Conservation (phyloP, 352 stramenopile genomes). For the Globisporangium splendens region DNA sequence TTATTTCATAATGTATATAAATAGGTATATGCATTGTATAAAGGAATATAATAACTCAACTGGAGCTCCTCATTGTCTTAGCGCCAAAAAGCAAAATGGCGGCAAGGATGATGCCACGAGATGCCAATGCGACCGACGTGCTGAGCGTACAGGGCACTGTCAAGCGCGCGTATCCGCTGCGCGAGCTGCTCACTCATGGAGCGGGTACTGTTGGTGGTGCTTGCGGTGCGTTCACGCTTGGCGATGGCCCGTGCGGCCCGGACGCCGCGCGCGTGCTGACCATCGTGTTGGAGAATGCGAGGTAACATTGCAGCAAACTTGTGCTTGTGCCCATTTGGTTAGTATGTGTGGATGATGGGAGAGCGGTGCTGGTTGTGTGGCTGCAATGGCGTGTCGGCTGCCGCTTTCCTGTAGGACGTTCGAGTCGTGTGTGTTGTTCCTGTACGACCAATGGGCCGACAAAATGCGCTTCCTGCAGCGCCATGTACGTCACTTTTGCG, state of each 20-base stretch:
- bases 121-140: conserved; percentile 7
- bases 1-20: no score
- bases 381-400: neutral
- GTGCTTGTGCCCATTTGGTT: neutral
- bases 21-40: no score
- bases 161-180: conserved; percentile 61
- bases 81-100: conserved; percentile 4
- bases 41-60: no score
- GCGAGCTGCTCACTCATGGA: conserved; percentile 16
- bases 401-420: conserved; percentile 31
- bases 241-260: conserved; percentile 50
- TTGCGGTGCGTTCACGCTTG: conserved; percentile 40
- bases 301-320: conserved; percentile 3
- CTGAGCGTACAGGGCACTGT: conserved; percentile 37
- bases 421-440: conserved; percentile 54
- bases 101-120: neutral
- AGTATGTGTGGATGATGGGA: neutral
- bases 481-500: conserved; percentile 30
- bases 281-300: conserved; percentile 37
- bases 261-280: conserved; percentile 51
- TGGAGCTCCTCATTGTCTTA: no score
- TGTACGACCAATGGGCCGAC: conserved; percentile 73
- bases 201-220: neutral
- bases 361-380: neutral
- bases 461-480: conserved; percentile 58